Evolutionary conservation across 495 filamentous ascomycete species (phyloP), one percentile per base, ranked within the genome.

Genomic region (Daldinia grandis): DNA sequence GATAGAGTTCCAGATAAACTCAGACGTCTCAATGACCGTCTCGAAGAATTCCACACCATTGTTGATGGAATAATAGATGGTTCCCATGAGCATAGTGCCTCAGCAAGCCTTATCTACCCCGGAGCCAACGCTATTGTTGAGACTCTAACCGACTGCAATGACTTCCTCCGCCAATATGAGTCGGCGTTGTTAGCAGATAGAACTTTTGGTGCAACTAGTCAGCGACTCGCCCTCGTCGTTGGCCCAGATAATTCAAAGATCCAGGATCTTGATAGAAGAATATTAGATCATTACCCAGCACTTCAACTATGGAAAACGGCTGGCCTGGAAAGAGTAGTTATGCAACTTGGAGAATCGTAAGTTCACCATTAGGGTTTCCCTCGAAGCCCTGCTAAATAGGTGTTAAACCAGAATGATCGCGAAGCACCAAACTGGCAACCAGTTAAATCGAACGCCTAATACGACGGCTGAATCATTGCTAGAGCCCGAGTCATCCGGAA

Each of bases 141-240:
- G 21, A 75, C 73, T 30, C 62, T 75, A 15, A 73, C 35, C 14
- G 73, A 75, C n/a, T 73, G 65, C 47, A 69, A 75, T 44, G 21
- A 55, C 6, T 75, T 75, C 50, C 69, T 75, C 27, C 63, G 42
- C 33, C 62, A 75, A n/a, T 75, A 75, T 73, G 64, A 62, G 21
- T 58, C 50, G 35, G 57, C 67, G 10, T 60, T 74, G 5, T 59
- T 42, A 15, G 27, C 64, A 51, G 51, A 30, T 28, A 40, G 50
- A 27, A 56, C 61, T 4, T 33, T 60, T 1, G 30, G 60, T 35
- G 50, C 59, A 31, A 35, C 65, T 42, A 51, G 55, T 27, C 73
- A 69, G 30, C 65, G 69, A 62, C 38, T 68, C 17, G 53, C 24
- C 31, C 62, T 75, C 30, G 7, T 54, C 17, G 58, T 54, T 53